phyloP scores from a whole-genome alignment of 164 flowering plant genomes.

The Buxus sempervirens region DNA sequence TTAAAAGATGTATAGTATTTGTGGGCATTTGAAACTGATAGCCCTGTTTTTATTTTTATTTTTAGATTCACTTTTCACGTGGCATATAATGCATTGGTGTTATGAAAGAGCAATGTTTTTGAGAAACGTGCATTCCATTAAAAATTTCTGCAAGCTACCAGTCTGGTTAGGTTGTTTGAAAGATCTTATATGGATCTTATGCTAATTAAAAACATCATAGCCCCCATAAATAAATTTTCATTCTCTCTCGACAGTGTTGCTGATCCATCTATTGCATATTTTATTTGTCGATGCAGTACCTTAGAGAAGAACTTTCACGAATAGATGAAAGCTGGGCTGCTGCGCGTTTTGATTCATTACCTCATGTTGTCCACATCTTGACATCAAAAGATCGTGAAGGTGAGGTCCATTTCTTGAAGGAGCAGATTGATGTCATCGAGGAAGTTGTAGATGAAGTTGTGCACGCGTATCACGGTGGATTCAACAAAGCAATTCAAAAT shows the following conservation, averaged over 20 bases:
- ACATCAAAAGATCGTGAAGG: constrained; percentile 93
- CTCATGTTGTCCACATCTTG: constrained; percentile 95
- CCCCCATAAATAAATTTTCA: background rate
- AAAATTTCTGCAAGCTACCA: too few relatives aligned
- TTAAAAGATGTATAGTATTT: too few relatives aligned
- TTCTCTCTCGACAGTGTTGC: background rate
- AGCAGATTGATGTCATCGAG: constrained; percentile 85
- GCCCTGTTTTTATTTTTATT: too few relatives aligned
- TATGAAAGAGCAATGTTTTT: too few relatives aligned
- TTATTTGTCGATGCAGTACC: constrained; percentile 44
- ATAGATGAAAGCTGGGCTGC: constrained; percentile 93
- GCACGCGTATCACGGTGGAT: constrained; percentile 92
- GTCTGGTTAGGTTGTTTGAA: background rate
- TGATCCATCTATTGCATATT: background rate
- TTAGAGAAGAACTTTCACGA: constrained; percentile 67
- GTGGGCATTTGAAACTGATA: too few relatives aligned
- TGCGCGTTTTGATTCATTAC: constrained; percentile 93
- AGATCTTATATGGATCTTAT: background rate
- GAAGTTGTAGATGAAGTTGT: constrained; percentile 99
- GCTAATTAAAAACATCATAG: background rate
- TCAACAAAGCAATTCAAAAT: constrained; percentile 98
- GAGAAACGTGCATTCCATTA: too few relatives aligned
- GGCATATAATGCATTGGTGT: too few relatives aligned
- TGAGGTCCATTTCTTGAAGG: constrained; percentile 70
- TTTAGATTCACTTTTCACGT: too few relatives aligned